phyloP scores from a whole-genome alignment of 768 basidiomycete species.

The Chalciporus chontae region DNA sequence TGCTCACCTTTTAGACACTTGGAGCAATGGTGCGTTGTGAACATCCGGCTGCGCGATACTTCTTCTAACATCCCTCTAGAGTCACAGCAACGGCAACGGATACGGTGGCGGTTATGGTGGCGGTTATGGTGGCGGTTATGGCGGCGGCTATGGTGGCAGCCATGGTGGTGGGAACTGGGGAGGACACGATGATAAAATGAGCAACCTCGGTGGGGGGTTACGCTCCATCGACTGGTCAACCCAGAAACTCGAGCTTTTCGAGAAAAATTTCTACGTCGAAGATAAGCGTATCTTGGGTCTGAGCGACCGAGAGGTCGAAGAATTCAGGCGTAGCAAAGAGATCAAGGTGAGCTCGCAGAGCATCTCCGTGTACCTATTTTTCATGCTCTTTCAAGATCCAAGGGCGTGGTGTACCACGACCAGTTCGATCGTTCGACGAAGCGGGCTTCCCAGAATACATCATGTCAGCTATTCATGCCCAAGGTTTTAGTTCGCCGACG shows the following conservation, averaged over 20 bases:
- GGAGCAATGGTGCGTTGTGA: slow-evolving; percentile 18
- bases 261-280: slow-evolving; percentile 97
- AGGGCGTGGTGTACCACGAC: slow-evolving; percentile 84
- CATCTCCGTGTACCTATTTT: background rate
- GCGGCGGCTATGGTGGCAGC: slow-evolving; percentile 26
- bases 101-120: too few relatives aligned
- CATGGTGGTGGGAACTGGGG: slow-evolving; percentile 33
- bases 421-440: slow-evolving; percentile 90
- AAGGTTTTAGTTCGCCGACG: slow-evolving; percentile 88
- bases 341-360: slow-evolving; percentile 61
- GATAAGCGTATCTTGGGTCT: slow-evolving; percentile 78
- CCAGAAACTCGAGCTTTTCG: slow-evolving; percentile 76
- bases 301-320: slow-evolving; percentile 83
- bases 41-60: background rate
- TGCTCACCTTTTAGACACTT: background rate
- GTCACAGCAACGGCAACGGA: slow-evolving; percentile 34
- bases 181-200: slow-evolving; percentile 63
- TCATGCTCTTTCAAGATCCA: slow-evolving; percentile 56
- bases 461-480: slow-evolving; percentile 87
- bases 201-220: slow-evolving; percentile 76
- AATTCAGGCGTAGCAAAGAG: slow-evolving; percentile 79
- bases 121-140: slow-evolving; percentile 32
- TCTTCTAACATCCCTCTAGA: slow-evolving; percentile 12
- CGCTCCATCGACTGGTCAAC: slow-evolving; percentile 81
- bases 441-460: slow-evolving; percentile 96